A percentile compares a stretch with the other conserved stretches of the same genome.
Conservation (phyloP, 495 filamentous ascomycete species). For the Penicillium nucicola region DNA sequence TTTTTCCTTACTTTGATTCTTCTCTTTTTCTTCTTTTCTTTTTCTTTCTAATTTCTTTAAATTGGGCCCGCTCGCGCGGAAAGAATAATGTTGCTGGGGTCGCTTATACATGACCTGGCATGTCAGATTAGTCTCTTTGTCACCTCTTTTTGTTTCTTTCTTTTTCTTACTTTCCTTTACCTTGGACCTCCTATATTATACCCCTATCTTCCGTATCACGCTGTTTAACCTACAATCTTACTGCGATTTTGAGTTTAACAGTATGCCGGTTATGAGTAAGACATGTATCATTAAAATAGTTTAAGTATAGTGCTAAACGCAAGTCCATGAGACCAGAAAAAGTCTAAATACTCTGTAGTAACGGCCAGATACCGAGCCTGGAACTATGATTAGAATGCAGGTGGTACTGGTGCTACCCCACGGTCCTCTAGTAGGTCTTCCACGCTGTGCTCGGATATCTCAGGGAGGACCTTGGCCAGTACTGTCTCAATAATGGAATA, state of each 20-base stretch:
- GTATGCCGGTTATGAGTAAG: slow-evolving; percentile 5
- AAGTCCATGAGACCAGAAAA: background rate
- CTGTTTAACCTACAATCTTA: slow-evolving; percentile 10
- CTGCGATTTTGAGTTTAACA: slow-evolving; percentile 1
- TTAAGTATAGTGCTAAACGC: background rate
- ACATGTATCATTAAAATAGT: slow-evolving; percentile 13
- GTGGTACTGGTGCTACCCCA: slow-evolving; percentile 36
- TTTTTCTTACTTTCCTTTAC: slow-evolving; percentile 3
- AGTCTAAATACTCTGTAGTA: background rate
- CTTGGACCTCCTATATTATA: slow-evolving; percentile 13
- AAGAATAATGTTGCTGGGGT: slow-evolving; percentile 24
- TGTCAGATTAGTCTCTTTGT: slow-evolving; percentile 17
- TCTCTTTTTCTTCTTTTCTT: slow-evolving; percentile 7
- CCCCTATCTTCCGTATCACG: slow-evolving; percentile 17
- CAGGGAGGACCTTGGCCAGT: slow-evolving; percentile 75
- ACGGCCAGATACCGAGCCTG: background rate
- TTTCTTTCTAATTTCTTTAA: slow-evolving; percentile 10
- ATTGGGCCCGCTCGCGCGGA: slow-evolving; percentile 32
- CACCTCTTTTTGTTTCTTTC: slow-evolving; percentile 8
- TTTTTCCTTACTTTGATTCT: slow-evolving; percentile 10
- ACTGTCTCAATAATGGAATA: slow-evolving; percentile 76
- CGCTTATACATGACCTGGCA: slow-evolving; percentile 14
- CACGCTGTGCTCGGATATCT: slow-evolving; percentile 72
- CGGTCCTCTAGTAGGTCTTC: slow-evolving; percentile 71
- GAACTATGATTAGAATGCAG: slow-evolving; percentile 2